Conservation (phyloP, 176 grass and related monocot species). For the Elymus sibiricus region DNA sequence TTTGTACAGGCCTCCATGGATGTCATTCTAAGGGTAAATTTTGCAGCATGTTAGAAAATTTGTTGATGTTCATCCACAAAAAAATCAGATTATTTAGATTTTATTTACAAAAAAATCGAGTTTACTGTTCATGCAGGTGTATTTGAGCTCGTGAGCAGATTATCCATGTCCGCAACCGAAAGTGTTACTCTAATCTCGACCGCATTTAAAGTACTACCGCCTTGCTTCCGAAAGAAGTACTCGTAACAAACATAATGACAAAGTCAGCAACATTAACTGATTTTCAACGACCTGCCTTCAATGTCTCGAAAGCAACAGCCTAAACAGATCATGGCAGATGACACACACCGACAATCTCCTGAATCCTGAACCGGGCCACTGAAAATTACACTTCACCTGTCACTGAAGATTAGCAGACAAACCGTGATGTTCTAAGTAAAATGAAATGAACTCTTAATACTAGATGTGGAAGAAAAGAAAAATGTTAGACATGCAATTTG, state of each 20-base stretch:
- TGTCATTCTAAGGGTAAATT: too few relatives aligned
- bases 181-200: too few relatives aligned
- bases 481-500: background rate
- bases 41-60: too few relatives aligned
- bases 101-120: too few relatives aligned
- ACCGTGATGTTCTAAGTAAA: conserved; percentile 1
- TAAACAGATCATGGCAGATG: conserved; percentile 18
- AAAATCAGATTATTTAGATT: too few relatives aligned
- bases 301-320: conserved; percentile 20
- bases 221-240: conserved; percentile 25
- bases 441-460: background rate
- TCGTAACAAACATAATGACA: conserved; percentile 14
- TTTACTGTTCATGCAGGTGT: too few relatives aligned
- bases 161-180: too few relatives aligned
- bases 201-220: too few relatives aligned
- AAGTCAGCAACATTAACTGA: conserved; percentile 24
- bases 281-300: conserved; percentile 22
- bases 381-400: conserved; percentile 17
- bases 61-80: too few relatives aligned
- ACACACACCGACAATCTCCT: background rate
- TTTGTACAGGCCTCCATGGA: too few relatives aligned
- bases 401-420: conserved; percentile 4
- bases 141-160: too few relatives aligned
- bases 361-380: conserved; percentile 15
- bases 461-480: background rate